A percentile compares a stretch with the other conserved stretches of the same genome.
Evolutionary conservation across 805 yeast genomes (phyloP).

Genomic region (Teunomyces stri): DNA sequence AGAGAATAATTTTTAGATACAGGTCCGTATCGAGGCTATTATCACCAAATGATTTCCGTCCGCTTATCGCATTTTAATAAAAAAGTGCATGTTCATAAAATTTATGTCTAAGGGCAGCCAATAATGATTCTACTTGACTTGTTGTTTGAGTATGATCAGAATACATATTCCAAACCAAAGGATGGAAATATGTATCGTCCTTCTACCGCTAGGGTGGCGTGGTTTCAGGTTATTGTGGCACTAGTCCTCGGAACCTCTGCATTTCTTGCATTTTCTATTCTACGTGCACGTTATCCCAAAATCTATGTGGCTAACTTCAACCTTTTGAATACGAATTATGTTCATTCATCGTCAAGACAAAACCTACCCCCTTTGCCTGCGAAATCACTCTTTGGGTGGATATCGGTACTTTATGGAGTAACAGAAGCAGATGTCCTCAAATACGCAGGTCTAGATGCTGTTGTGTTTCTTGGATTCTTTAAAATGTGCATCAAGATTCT

Average conservation of each 20-base stretch:
- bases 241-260: slow-evolving; percentile 65
- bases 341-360: slow-evolving; percentile 43
- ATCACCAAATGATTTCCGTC: not conserved
- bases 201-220: slow-evolving; percentile 54
- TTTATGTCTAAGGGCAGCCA: not conserved
- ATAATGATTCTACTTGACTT: not conserved
- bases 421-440: slow-evolving; percentile 77
- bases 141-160: not conserved
- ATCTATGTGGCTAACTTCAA: slow-evolving; percentile 78
- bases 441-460: slow-evolving; percentile 92
- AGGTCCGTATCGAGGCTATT: too few species aligned
- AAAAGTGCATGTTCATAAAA: not conserved
- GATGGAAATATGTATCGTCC: slow-evolving; percentile 7
- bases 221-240: slow-evolving; percentile 76
- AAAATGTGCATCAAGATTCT: slow-evolving; percentile 78
- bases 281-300: slow-evolving; percentile 73
- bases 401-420: slow-evolving; percentile 60
- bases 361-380: slow-evolving; percentile 60
- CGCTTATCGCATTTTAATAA: not conserved
- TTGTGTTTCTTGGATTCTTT: slow-evolving; percentile 86
- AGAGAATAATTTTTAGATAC: too few species aligned
- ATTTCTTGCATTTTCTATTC: slow-evolving; percentile 62
- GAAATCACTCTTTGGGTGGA: slow-evolving; percentile 74
- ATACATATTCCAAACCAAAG: not conserved
- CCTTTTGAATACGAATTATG: slow-evolving; percentile 40